These are phyloP conservation scores for Pythium brachiatum DNA, from an alignment of 352 stramenopile species.

Conservation along the genomic window DNA sequence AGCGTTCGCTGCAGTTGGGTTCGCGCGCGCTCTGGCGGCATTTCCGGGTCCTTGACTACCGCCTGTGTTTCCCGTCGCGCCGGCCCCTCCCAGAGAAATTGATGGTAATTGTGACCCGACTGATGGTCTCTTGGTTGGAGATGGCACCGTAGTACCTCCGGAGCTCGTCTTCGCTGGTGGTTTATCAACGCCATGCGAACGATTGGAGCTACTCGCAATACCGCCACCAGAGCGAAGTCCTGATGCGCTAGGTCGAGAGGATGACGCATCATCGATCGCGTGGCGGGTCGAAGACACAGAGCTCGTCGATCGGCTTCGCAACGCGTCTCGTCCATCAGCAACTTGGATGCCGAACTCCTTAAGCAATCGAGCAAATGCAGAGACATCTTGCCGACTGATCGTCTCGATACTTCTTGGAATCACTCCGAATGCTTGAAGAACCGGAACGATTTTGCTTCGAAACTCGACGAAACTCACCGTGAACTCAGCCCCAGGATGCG, in stretches of 20 bases:
- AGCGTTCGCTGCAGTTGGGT: conserved; percentile 58
- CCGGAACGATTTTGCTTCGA: conserved; percentile 10
- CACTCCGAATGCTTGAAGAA: conserved; percentile 17
- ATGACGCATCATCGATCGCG: not conserved
- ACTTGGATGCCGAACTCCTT: conserved; percentile 23
- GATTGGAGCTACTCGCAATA: conserved; percentile 2
- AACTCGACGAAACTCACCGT: conserved; percentile 18
- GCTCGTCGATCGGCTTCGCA: conserved; percentile 15
- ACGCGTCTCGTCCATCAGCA: conserved; percentile 9
- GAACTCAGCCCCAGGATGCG: conserved; percentile 5
- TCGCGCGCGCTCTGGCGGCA: conserved; percentile 38
- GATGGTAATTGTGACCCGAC: conserved; percentile 18
- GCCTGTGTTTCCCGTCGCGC: not conserved
- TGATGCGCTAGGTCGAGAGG: not conserved
- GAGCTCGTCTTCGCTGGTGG: conserved; percentile 16
- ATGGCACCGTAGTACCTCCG: conserved; percentile 31
- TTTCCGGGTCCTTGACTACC: not conserved
- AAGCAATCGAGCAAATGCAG: conserved; percentile 14
- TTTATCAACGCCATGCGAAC: conserved; percentile 24
- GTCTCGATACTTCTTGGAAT: conserved; percentile 18
- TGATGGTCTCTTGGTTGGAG: conserved; percentile 46
- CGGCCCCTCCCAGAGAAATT: conserved; percentile 19
- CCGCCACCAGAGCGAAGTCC: conserved; percentile 5
- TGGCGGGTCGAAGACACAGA: not conserved
- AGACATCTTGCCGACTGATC: conserved; percentile 5